Evolutionary conservation across 768 basidiomycete species (phyloP), one percentile per base, ranked within the genome.

Genomic region (Hemileccinum impolitum): DNA sequence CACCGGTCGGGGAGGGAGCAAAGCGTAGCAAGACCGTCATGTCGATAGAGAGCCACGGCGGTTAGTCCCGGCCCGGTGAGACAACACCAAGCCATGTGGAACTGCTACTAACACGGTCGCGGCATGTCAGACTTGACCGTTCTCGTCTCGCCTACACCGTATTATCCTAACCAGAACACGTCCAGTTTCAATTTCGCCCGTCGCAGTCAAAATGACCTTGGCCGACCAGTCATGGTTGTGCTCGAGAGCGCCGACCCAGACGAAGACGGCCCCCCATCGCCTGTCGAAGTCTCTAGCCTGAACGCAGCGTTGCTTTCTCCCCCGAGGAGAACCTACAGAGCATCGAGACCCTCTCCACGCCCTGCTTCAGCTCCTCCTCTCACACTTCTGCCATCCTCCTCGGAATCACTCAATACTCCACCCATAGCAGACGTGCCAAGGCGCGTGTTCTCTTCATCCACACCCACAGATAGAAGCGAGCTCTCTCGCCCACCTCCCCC

Each of bases 1-100:
- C 79, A 2, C 96, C 96, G 0, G 96, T 99, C 1, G 96, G 96
- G 1, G 96, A 98, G 1, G 96, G 96, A 3, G 95, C 96, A 67
- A 99, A 98, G 14, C 96, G 85, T 14, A 98, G 68, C 15, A 93
- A 73, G 11, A 76, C 77, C 75, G 84, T 83, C 58, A 63, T 53
- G 4, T n/a, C n/a, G n/a, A n/a, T n/a, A n/a, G n/a, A n/a, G n/a
- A n/a, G n/a, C n/a, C n/a, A n/a, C 17, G 37, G 37, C 10, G n/a
- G n/a, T n/a, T 12, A 11, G 12, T 21, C 37, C 18, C 12, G 37
- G 17, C 17, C 37, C 37, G 37, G 18, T 19, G 26, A 4, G 5
- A 28, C 4, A 4, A 5, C 26, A 5, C 26, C 9, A 9, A 28
- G 9, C 26, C 26, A 28, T n/a, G n/a, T n/a, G n/a, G n/a, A n/a